Conservation (phyloP, 768 basidiomycete genomes). For the Tulasnella sp. region DNA sequence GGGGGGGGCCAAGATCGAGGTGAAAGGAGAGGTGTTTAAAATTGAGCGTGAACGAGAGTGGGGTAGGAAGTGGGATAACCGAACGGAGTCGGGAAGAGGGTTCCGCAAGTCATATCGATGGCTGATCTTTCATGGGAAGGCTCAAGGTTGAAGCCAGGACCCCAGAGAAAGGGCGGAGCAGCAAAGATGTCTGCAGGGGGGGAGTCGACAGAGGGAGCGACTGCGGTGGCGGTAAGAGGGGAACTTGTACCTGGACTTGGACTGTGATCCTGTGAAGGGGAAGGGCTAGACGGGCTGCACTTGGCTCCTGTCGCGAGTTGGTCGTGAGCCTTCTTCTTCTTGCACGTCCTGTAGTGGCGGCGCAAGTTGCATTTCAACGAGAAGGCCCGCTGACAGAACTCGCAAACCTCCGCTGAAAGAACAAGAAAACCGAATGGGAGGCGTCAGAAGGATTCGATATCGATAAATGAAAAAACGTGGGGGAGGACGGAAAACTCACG, state of each 20-base stretch:
- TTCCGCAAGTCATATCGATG: background rate
- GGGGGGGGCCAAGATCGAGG: background rate
- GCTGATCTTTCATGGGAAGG: background rate
- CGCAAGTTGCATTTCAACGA: background rate
- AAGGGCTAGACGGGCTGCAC: background rate
- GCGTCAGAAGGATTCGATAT: background rate
- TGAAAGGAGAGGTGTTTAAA: background rate
- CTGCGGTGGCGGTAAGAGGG: background rate
- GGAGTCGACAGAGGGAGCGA: background rate
- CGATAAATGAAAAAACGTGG: background rate
- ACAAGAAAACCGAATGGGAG: background rate
- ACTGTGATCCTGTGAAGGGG: background rate
- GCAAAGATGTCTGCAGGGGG: background rate
- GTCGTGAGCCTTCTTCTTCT: background rate
- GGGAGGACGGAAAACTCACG: slow-evolving; percentile 1
- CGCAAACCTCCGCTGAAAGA: background rate
- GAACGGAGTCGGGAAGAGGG: background rate
- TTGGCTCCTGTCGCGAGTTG: too few relatives aligned
- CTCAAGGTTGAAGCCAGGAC: background rate
- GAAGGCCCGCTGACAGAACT: slow-evolving; percentile 3
- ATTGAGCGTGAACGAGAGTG: background rate
- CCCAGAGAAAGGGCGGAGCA: background rate
- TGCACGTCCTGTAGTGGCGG: slow-evolving; percentile 19
- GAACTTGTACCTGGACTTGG: background rate
- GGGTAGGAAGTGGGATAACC: background rate